Conservation (phyloP, 495 filamentous ascomycete species). For the Annulohypoxylon maeteangense region DNA sequence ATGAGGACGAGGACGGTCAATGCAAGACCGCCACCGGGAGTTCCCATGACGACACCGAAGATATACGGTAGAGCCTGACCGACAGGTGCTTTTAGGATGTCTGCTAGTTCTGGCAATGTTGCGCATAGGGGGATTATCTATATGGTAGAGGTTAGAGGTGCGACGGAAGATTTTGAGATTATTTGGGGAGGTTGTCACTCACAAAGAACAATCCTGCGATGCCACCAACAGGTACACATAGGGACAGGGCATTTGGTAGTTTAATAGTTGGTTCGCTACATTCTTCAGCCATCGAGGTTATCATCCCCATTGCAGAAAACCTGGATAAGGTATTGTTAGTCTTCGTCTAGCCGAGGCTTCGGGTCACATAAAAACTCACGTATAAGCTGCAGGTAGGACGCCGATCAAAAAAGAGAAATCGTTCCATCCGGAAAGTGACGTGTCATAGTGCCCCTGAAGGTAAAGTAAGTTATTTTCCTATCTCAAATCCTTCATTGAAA, state of each 20-base stretch:
- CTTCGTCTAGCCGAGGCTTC: not conserved
- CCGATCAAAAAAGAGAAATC: slow-evolving; percentile 65
- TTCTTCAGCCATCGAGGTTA: slow-evolving; percentile 67
- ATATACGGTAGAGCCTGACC: slow-evolving; percentile 65
- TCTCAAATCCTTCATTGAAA: slow-evolving; percentile 54
- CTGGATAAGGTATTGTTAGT: slow-evolving; percentile 24
- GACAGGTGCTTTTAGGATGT: slow-evolving; percentile 58
- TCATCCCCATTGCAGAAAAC: slow-evolving; percentile 69
- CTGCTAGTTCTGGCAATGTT: slow-evolving; percentile 58
- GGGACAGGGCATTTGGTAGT: slow-evolving; percentile 67
- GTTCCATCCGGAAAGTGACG: slow-evolving; percentile 63
- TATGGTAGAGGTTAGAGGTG: not conserved
- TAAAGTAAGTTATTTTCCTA: slow-evolving; percentile 52
- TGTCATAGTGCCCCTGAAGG: slow-evolving; percentile 66
- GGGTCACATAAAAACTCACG: slow-evolving; percentile 35
- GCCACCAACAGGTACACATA: slow-evolving; percentile 68
- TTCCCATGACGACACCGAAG: slow-evolving; percentile 64
- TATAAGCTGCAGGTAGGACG: slow-evolving; percentile 64
- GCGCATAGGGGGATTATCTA: slow-evolving; percentile 47
- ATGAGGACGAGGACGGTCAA: slow-evolving; percentile 75
- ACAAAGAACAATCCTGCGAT: slow-evolving; percentile 69
- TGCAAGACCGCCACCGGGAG: slow-evolving; percentile 69
- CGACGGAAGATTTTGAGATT: slow-evolving; percentile 11
- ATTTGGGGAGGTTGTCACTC: slow-evolving; percentile 54
- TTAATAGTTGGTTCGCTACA: slow-evolving; percentile 66